Conservation (phyloP, 2,329 filamentous ascomycete genomes). For the Xylariaceae sp. region DNA sequence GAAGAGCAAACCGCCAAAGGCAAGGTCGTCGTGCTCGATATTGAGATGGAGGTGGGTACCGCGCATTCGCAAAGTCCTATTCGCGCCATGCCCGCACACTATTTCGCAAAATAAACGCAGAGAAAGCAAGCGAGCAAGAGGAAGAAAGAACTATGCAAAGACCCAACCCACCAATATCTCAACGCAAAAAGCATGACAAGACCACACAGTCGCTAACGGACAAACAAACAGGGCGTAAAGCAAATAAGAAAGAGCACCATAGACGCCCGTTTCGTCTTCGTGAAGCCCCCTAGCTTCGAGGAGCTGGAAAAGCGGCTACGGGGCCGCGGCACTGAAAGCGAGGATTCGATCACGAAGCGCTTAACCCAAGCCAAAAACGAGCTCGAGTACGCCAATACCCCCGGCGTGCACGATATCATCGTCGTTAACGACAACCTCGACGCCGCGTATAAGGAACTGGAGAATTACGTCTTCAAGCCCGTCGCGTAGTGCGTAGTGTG, state of each 20-base stretch:
- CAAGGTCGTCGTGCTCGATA: slow-evolving; percentile 79
- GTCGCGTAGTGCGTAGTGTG: slow-evolving; percentile 7
- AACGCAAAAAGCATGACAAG: background rate
- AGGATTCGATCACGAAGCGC: slow-evolving; percentile 65
- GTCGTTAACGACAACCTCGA: slow-evolving; percentile 60
- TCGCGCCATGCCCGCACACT: background rate
- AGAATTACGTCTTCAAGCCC: slow-evolving; percentile 44
- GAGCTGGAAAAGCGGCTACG: slow-evolving; percentile 70
- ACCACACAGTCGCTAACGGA: background rate
- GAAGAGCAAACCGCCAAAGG: slow-evolving; percentile 67
- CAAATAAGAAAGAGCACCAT: slow-evolving; percentile 72
- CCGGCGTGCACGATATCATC: slow-evolving; percentile 62
- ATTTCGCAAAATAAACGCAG: background rate
- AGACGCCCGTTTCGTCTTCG: slow-evolving; percentile 76
- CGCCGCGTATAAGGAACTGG: slow-evolving; percentile 50
- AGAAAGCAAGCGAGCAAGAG: background rate
- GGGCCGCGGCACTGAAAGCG: slow-evolving; percentile 72
- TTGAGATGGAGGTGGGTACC: slow-evolving; percentile 80
- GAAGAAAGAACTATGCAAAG: background rate
- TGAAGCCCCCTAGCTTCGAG: slow-evolving; percentile 72
- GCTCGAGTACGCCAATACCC: slow-evolving; percentile 65
- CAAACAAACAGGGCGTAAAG: slow-evolving; percentile 64
- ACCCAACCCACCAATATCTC: too few species aligned
- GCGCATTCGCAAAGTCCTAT: background rate
- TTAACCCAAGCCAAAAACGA: slow-evolving; percentile 69